These are phyloP conservation scores for Gymnopilus junonius DNA, from an alignment of 768 basidiomycete species.

Conservation along the genomic window DNA sequence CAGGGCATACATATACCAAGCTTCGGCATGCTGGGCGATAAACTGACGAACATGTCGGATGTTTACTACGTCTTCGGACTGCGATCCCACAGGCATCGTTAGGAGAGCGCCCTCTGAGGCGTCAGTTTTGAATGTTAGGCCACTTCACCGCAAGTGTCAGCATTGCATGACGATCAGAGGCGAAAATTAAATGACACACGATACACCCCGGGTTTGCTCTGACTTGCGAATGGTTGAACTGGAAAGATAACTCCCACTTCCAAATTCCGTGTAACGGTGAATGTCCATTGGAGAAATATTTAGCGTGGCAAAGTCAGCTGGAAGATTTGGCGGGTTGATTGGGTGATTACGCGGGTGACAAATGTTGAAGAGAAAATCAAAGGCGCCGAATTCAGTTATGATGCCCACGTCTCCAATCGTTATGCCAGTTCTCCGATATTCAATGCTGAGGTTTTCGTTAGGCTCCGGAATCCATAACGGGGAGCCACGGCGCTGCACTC, in stretches of 20 bases:
- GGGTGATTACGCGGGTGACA: slow-evolving; percentile 14
- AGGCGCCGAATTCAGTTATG: slow-evolving; percentile 16
- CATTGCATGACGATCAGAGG: neutral
- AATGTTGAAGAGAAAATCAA: slow-evolving; percentile 26
- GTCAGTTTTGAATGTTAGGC: slow-evolving; percentile 13
- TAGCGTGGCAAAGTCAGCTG: slow-evolving; percentile 13
- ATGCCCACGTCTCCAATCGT: slow-evolving; percentile 25
- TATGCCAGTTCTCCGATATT: slow-evolving; percentile 17
- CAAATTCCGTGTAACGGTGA: slow-evolving; percentile 6
- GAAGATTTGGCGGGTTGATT: slow-evolving; percentile 16
- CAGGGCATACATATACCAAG: slow-evolving; percentile 21
- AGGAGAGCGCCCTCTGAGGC: slow-evolving; percentile 24
- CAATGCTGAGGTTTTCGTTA: slow-evolving; percentile 10
- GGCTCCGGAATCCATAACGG: slow-evolving; percentile 24
- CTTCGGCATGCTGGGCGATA: slow-evolving; percentile 13
- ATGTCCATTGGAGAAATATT: slow-evolving; percentile 8
- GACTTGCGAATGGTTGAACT: slow-evolving; percentile 10
- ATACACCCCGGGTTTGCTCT: neutral
- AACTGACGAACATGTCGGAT: slow-evolving; percentile 14
- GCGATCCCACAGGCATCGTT: slow-evolving; percentile 23
- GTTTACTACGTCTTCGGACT: slow-evolving; percentile 14
- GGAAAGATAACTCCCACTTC: slow-evolving; percentile 10
- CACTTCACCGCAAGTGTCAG: neutral
- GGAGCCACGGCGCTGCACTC: slow-evolving; percentile 15
- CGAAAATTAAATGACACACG: neutral